Conservation (phyloP, 2,329 filamentous ascomycete species). For the Myrmaecium sp. region DNA sequence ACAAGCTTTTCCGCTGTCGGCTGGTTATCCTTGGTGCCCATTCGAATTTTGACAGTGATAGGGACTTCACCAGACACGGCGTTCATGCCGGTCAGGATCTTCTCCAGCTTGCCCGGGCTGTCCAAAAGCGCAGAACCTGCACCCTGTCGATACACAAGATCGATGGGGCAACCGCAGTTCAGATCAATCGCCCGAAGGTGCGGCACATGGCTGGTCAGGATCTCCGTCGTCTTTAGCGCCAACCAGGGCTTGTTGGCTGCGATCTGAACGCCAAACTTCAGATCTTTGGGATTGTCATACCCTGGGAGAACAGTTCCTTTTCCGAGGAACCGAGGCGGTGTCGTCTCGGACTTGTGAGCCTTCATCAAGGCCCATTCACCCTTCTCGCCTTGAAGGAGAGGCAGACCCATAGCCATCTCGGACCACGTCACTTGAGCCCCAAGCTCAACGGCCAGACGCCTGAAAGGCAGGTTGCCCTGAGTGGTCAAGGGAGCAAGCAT, state of each 20-base stretch:
- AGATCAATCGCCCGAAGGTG: conserved; percentile 81
- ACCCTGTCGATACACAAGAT: conserved; percentile 75
- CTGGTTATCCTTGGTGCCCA: conserved; percentile 64
- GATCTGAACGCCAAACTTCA: conserved; percentile 85
- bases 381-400: conserved; percentile 76
- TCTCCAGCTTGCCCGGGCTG: conserved; percentile 70
- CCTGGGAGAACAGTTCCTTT: conserved; percentile 44
- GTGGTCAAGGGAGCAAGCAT: conserved; percentile 89
- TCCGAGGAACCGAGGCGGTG: conserved; percentile 49
- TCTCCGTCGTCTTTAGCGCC: conserved; percentile 74
- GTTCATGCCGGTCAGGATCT: conserved; percentile 94
- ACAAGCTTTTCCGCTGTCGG: conserved; percentile 70
- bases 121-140: conserved; percentile 90
- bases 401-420: conserved; percentile 91
- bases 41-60: conserved; percentile 88
- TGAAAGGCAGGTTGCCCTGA: conserved; percentile 89
- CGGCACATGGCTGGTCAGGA: conserved; percentile 59
- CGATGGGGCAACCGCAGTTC: conserved; percentile 95
- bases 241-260: conserved; percentile 85
- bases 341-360: conserved; percentile 68
- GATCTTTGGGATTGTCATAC: conserved; percentile 69
- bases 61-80: conserved; percentile 77
- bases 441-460: conserved; percentile 72
- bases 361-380: conserved; percentile 91
- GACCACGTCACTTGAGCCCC: conserved; percentile 92